A percentile compares a stretch with the other conserved stretches of the same genome.
These are phyloP conservation scores for Sclerotinia trifoliorum DNA, from an alignment of 2,329 filamentous ascomycete species.

Conservation along the genomic window DNA sequence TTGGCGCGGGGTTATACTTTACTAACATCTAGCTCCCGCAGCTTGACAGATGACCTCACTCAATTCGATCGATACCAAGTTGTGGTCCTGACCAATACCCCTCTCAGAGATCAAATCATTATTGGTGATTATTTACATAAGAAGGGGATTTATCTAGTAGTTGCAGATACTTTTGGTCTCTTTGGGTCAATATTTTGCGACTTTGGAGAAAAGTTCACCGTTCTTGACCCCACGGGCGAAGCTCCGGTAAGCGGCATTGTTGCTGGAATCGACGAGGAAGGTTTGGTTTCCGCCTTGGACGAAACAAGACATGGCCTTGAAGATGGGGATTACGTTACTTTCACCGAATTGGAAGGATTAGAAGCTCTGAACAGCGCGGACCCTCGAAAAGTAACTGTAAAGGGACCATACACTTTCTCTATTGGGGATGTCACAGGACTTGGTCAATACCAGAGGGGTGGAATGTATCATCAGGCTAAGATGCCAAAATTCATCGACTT, in stretches of 20 bases:
- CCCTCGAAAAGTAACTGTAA: conserved; percentile 87
- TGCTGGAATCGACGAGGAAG: conserved; percentile 84
- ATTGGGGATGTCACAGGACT: conserved; percentile 89
- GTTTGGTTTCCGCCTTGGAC: conserved; percentile 87
- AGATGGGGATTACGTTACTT: conserved; percentile 95
- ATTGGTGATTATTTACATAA: conserved; percentile 93
- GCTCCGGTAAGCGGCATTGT: conserved; percentile 84
- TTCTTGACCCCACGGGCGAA: conserved; percentile 88
- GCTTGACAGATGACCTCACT: conserved; percentile 71
- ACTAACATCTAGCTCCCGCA: conserved; percentile 41
- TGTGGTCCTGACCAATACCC: conserved; percentile 83
- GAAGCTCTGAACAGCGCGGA: conserved; percentile 79
- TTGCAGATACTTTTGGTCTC: conserved; percentile 86
- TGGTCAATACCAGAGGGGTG: conserved; percentile 83
- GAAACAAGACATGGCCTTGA: conserved; percentile 93
- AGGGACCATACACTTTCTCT: conserved; percentile 95
- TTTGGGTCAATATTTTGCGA: conserved; percentile 97
- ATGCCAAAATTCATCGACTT: conserved; percentile 95
- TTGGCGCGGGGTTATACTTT: neutral
- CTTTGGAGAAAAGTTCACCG: conserved; percentile 90
- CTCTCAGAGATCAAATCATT: conserved; percentile 74
- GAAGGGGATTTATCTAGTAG: conserved; percentile 87
- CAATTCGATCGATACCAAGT: conserved; percentile 90
- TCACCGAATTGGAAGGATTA: conserved; percentile 91
- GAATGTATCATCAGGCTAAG: conserved; percentile 93